Base-by-base conservation (phyloP, 2,329 filamentous ascomycete genomes). In the Talaromyces albobiverticillius region DNA sequence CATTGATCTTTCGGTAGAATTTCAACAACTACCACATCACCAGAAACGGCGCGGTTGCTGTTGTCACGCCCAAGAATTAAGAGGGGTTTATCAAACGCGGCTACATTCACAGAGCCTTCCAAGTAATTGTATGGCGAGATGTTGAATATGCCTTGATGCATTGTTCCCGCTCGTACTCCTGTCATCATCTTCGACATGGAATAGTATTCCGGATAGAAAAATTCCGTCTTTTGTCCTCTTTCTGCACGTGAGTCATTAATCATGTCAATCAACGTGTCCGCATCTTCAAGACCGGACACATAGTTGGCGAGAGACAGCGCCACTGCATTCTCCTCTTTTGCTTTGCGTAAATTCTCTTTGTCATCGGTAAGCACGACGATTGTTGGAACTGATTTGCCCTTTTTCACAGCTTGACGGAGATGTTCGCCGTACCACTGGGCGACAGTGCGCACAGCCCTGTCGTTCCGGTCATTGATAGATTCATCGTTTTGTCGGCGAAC, bases 81-180 rank as follows among this genome's bases (percentile, higher is more conserved):
- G 26, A 99, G 82, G 1, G 91, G 82, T 64, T 94, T 95, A 56
- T 94, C 87, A 65, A 99, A 99, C 4, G 92, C 85, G 1, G 92
- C 85, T 0, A 95, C 91, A 63, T 93, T 87, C 58, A 97, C 88
- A 1, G 90, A 91, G 1, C 90, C 94, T 71, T 99, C 94, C 10
- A 99, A 80, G 64, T 97, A 99, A 75, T 99, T 99, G 79, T 97
- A 99, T 1, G 90, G 90, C 7, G 94, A 97, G 25, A 97, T 90
- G 66, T 92, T 96, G 77, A 96, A 99, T 22, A 89, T 86, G 6
- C 94, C 94, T 73, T 99, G 93, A 69, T 99, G 94, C 63, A 99
- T 77, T 51, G 90, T 85, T 4, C 92, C 91, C 49, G 85, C 85
- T 76, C 95, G 95, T 53, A 96, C 82, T 0, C 92, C 93, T 4